Evolutionary conservation across 768 basidiomycete genomes (phyloP).

Genomic region (Psilocybe subaeruginosa): DNA sequence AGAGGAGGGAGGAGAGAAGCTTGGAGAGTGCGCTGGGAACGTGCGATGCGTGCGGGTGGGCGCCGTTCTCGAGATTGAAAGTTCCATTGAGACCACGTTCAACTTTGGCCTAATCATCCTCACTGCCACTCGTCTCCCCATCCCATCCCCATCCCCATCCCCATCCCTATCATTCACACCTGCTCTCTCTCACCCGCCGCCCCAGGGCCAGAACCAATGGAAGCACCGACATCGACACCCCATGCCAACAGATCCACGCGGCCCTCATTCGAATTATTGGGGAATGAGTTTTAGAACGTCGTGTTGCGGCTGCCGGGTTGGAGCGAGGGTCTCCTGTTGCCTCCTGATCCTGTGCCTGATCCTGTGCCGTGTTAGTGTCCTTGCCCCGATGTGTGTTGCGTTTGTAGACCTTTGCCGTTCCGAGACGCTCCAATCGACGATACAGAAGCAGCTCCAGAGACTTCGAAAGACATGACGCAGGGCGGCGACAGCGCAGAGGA

Average conservation of each 20-base stretch:
- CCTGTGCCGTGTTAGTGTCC: too few species aligned
- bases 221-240: constrained; percentile 13
- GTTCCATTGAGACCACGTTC: background rate
- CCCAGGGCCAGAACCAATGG: too few species aligned
- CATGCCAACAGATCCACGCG: constrained; percentile 33
- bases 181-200: constrained; percentile 22
- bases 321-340: background rate
- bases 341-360: too few species aligned
- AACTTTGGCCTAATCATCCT: background rate
- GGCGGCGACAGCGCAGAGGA: background rate
- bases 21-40: background rate
- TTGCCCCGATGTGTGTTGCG: background rate
- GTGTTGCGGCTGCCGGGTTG: constrained; percentile 29
- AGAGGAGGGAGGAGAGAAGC: background rate
- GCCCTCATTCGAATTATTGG: constrained; percentile 55
- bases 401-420: too few species aligned
- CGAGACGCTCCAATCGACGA: too few species aligned
- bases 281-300: constrained; percentile 67
- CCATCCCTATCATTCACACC: constrained; percentile 22
- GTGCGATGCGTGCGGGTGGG: background rate
- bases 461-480: too few species aligned
- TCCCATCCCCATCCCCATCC: constrained; percentile 1
- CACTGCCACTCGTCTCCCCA: background rate
- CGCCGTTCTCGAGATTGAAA: background rate
- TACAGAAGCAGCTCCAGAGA: too few species aligned